Evolutionary conservation across 1,284 basidiomycete species (phyloP).

Genomic region (Heterobasidion occidentale): DNA sequence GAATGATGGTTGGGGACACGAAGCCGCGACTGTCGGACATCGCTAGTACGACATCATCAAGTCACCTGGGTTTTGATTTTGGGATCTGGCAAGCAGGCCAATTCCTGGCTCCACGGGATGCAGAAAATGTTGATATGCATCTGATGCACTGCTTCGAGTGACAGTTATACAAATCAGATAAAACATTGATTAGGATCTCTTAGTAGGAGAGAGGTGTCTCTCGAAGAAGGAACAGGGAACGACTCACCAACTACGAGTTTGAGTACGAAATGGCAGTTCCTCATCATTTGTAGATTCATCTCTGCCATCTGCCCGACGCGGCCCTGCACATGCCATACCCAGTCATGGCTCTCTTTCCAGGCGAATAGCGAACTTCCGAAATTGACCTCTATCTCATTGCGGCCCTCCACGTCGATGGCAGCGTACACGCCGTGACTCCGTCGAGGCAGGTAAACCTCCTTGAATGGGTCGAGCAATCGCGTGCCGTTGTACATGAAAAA

Average conservation of each 20-base stretch:
- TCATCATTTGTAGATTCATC: slow-evolving; percentile 16
- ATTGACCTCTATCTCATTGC: slow-evolving; percentile 50
- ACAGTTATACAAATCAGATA: too few relatives aligned
- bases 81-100: too few relatives aligned
- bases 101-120: too few relatives aligned
- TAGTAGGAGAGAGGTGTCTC: too few relatives aligned
- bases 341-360: slow-evolving; percentile 59
- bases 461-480: slow-evolving; percentile 51
- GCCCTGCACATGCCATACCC: slow-evolving; percentile 50
- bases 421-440: slow-evolving; percentile 49
- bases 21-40: too few relatives aligned
- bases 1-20: too few relatives aligned
- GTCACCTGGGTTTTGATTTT: too few relatives aligned
- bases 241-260: not conserved
- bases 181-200: too few relatives aligned
- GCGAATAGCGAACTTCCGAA: slow-evolving; percentile 51
- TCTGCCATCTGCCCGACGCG: slow-evolving; percentile 36
- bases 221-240: too few relatives aligned
- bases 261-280: slow-evolving; percentile 21
- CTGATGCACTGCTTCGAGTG: too few relatives aligned
- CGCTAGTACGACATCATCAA: too few relatives aligned
- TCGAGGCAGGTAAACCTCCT: slow-evolving; percentile 51
- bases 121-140: too few relatives aligned
- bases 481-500: slow-evolving; percentile 67
- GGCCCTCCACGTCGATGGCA: slow-evolving; percentile 51